A percentile compares a stretch with the other conserved stretches of the same genome.
Evolutionary conservation across 2,329 filamentous ascomycete species (phyloP).

Genomic region (Aureobasidium mangrovei): DNA sequence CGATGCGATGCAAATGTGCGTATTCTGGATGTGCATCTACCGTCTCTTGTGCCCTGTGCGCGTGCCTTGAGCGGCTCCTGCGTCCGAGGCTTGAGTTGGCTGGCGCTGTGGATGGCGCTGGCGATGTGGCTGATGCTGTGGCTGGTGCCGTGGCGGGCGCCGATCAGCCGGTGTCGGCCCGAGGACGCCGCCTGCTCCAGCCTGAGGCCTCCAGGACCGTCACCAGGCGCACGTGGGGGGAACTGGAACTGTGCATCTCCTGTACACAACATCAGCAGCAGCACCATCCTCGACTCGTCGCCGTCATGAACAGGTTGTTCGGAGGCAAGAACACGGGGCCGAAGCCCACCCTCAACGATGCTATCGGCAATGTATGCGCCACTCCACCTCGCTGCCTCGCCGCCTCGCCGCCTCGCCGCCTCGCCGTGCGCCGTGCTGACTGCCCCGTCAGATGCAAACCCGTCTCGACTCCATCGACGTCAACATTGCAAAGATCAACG

Average conservation of each 20-base stretch:
- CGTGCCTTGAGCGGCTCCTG: neutral
- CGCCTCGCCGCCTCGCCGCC: neutral
- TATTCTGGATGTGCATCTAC: too few relatives aligned
- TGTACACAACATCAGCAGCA: neutral
- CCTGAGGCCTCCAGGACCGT: too few relatives aligned
- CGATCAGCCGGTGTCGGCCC: constrained; percentile 1
- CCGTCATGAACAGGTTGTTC: constrained; percentile 88
- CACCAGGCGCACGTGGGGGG: too few relatives aligned
- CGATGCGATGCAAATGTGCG: too few relatives aligned
- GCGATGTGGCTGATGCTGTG: neutral
- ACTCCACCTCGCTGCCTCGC: neutral
- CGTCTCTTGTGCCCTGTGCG: constrained; percentile 7
- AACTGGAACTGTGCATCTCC: too few relatives aligned
- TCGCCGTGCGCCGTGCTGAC: constrained; percentile 15
- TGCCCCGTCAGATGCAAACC: constrained; percentile 55
- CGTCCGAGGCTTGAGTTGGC: too few relatives aligned
- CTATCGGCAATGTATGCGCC: constrained; percentile 64
- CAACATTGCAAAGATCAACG: constrained; percentile 85
- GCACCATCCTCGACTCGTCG: neutral
- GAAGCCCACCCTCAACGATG: constrained; percentile 77
- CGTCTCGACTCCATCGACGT: constrained; percentile 84
- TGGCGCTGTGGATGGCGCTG: neutral
- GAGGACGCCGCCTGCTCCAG: neutral
- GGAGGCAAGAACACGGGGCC: constrained; percentile 78
- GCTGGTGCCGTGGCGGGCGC: neutral